These are phyloP conservation scores for Prunus davidiana DNA, from an alignment of 306 rosid species.

Conservation along the genomic window DNA sequence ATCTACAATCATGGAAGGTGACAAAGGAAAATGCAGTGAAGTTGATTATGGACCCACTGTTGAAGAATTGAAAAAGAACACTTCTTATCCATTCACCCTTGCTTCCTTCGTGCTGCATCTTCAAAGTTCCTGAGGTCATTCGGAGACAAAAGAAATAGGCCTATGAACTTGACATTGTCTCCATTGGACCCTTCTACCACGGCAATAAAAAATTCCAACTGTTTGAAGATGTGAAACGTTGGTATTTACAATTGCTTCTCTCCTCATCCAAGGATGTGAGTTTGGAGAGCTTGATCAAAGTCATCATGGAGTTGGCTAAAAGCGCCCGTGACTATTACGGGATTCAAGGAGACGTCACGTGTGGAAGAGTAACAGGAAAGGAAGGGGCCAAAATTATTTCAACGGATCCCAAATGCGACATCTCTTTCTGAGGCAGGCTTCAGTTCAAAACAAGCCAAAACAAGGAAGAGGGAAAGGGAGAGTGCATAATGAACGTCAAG, in stretches of 20 bases:
- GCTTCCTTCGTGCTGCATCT: slow-evolving; percentile 2
- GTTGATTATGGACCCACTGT: neutral
- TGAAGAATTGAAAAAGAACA: neutral
- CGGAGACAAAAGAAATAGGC: neutral
- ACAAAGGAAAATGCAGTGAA: too few relatives aligned
- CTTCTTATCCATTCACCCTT: neutral
- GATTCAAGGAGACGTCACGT: too few relatives aligned
- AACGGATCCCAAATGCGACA: neutral
- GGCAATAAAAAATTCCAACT: neutral
- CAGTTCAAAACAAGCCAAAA: neutral
- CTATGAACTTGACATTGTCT: neutral
- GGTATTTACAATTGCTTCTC: neutral
- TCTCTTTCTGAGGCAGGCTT: slow-evolving; percentile 6
- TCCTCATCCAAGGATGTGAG: neutral
- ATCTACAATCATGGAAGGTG: neutral
- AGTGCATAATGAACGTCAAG: too few relatives aligned
- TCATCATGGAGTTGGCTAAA: neutral
- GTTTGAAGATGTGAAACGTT: neutral
- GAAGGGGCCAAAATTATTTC: neutral
- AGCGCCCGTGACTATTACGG: neutral
- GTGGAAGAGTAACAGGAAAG: too few relatives aligned
- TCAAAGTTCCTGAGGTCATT: slow-evolving; percentile 5
- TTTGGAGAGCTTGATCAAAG: neutral
- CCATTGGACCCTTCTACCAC: slow-evolving; percentile 16
- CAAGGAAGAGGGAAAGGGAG: too few relatives aligned